Base-by-base conservation (phyloP, 441 rosid species). In the Corymbia citriodora region DNA sequence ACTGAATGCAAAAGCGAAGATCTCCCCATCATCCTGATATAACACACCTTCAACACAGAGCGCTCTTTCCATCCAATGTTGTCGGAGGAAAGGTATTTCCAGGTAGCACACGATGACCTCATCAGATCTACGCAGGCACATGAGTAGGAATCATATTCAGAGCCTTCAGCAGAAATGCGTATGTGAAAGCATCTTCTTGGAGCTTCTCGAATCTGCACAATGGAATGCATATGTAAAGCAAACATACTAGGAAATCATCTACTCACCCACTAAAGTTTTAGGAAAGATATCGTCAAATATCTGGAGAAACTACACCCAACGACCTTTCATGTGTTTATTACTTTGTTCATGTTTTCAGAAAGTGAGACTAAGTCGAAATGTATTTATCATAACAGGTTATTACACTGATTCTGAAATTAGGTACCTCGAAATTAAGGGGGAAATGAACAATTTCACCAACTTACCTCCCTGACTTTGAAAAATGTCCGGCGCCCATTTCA, bases 381-480 rank as follows among this genome's bases (percentile, higher is more conserved):
- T 11, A 74, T 40, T 48, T 40, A 21, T 74, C 83, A 74, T 74
- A 40, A 3, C 40, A 29, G 50, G 15, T 74, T 31, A 86, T 52
- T 11, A 52, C 88, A 86, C 88, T 19, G 82, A 72, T 19, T 72
- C 49, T 6, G 27, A 74, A 36, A 36, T 74, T 49, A 74, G 19
- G 50, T 19, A 36, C 50, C 83, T 74, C 48, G 21, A 74, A 74
- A 74, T 74, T 36, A 74, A 16, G 50, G 82, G 50, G 54, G n/a
- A 88, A 57, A 65, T n/a, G 33, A 87, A 74, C 29, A 74, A 40
- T 74, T 74, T 21, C 83, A 74, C 50, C 83, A 74, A 74, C 85
- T 55, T 93, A 98, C 99, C 99, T 97, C 91, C 99, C 99, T 4
- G 99, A 97, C 93, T 98, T 98, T 45, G 99, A 96, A 91, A 94